Conservation (phyloP, 495 filamentous ascomycete genomes). For the Hypoxylon trugodes region DNA sequence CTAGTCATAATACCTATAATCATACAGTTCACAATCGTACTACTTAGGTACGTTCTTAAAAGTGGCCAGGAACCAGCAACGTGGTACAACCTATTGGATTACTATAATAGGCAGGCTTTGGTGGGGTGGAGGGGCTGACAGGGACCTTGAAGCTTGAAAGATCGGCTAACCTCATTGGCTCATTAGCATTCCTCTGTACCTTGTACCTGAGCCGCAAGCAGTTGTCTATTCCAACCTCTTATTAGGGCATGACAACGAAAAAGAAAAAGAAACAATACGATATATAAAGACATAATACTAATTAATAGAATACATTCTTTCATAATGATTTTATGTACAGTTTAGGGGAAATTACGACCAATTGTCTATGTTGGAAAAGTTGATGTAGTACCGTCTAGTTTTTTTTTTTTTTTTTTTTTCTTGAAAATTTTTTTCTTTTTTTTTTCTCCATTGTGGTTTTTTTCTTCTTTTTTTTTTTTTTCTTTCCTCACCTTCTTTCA, state of each 20-base stretch:
- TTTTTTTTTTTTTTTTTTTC: constrained; percentile 7
- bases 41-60: too few relatives aligned
- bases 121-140: constrained; percentile 4
- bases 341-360: neutral
- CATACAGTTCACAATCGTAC: too few relatives aligned
- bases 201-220: constrained; percentile 33
- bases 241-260: constrained; percentile 11
- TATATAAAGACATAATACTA: neutral
- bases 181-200: constrained; percentile 5
- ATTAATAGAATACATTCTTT: constrained; percentile 1
- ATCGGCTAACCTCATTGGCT: constrained; percentile 23
- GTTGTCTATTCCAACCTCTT: constrained; percentile 11
- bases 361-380: neutral
- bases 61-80: too few relatives aligned
- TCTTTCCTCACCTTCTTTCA: constrained; percentile 6
- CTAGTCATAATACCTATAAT: too few relatives aligned
- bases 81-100: too few relatives aligned
- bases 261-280: constrained; percentile 2
- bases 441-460: constrained; percentile 17
- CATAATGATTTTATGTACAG: neutral
- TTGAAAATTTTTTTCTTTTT: constrained; percentile 25
- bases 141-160: neutral
- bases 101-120: constrained; percentile 12
- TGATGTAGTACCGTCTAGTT: constrained; percentile 8
- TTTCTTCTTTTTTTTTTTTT: constrained; percentile 3